phyloP scores from a whole-genome alignment of 2,329 filamentous ascomycete species.

The Fusarium tricinctum region DNA sequence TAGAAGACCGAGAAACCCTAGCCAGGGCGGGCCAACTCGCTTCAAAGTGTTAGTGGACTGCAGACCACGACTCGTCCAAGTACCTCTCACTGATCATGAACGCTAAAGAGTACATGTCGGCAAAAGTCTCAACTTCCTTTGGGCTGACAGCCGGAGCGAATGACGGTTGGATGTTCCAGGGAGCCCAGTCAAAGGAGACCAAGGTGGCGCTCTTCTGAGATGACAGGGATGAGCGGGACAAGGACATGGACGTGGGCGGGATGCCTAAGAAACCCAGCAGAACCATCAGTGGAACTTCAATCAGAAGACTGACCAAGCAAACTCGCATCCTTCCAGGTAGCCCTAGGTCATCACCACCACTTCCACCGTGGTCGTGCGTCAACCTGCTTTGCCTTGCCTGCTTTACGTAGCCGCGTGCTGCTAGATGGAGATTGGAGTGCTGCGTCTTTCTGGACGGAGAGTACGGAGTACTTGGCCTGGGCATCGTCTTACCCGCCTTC shows the following conservation, averaged over 20 bases:
- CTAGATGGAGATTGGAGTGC: neutral
- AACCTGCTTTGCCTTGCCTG: conserved; percentile 17
- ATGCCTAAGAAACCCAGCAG: conserved; percentile 41
- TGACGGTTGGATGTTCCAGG: too few relatives aligned
- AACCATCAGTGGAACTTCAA: conserved; percentile 30
- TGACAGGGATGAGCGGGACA: conserved; percentile 16
- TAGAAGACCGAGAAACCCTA: conserved; percentile 9
- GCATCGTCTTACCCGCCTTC: conserved; percentile 23
- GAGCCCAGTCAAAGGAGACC: conserved; percentile 6
- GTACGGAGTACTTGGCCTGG: conserved; percentile 16
- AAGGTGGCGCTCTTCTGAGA: conserved; percentile 26
- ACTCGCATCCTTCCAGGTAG: conserved; percentile 16
- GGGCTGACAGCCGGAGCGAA: conserved; percentile 1
- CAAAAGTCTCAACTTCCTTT: conserved; percentile 12
- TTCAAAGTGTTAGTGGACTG: conserved; percentile 1
- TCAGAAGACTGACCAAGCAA: conserved; percentile 36
- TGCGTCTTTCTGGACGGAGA: conserved; percentile 4
- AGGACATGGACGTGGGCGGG: conserved; percentile 22
- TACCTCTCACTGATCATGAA: neutral
- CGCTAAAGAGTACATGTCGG: conserved; percentile 25
- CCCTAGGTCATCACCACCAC: conserved; percentile 40
- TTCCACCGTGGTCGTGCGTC: conserved; percentile 40
- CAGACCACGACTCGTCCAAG: neutral
- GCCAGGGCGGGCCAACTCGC: conserved; percentile 12
- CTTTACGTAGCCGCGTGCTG: conserved; percentile 18